phyloP scores from a whole-genome alignment of 2,329 filamentous ascomycete genomes.

The Aspergillus viridinutans region DNA sequence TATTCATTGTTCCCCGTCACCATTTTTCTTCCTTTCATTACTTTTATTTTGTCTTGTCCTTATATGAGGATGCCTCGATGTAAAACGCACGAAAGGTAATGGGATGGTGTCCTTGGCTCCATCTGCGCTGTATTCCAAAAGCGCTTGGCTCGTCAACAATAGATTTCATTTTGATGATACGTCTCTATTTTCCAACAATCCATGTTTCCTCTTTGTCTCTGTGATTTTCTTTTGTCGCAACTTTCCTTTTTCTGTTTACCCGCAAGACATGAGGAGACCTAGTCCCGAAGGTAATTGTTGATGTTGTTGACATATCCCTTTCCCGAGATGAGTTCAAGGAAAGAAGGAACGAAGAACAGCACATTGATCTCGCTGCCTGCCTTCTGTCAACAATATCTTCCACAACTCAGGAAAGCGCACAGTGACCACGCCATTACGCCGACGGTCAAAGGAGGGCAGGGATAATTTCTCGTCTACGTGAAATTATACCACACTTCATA shows the following conservation, averaged over 20 bases:
- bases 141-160: constrained; percentile 24
- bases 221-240: background rate
- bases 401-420: background rate
- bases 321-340: background rate
- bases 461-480: background rate
- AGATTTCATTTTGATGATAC: constrained; percentile 21
- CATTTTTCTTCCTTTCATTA: constrained; percentile 4
- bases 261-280: background rate
- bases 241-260: background rate
- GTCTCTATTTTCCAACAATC: constrained; percentile 1
- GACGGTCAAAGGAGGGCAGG: background rate
- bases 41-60: constrained; percentile 1
- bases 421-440: background rate
- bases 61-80: constrained; percentile 8
- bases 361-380: background rate
- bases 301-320: background rate
- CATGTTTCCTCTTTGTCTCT: constrained; percentile 3
- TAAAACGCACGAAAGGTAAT: constrained; percentile 29
- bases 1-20: background rate
- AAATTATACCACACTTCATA: background rate
- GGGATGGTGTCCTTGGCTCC: constrained; percentile 17
- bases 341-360: background rate
- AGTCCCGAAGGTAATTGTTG: background rate
- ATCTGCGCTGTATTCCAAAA: constrained; percentile 7
- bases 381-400: background rate